Conservation (phyloP, 495 filamentous ascomycete species). For the Polyplosphaeria fusca region DNA sequence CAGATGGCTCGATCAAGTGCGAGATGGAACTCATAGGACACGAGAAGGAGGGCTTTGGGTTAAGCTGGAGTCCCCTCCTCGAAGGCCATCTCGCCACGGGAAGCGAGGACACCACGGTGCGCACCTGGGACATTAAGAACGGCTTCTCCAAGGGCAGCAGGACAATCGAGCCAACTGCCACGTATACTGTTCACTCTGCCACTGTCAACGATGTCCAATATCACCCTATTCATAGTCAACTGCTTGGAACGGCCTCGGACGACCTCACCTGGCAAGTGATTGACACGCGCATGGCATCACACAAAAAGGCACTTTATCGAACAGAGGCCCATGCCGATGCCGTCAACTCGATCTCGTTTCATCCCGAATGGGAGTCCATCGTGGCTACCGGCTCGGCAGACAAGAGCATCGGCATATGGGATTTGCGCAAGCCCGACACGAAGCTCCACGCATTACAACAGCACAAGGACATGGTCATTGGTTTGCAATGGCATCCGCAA, state of each 20-base stretch:
- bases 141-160: constrained; percentile 64
- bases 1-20: constrained; percentile 61
- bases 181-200: constrained; percentile 82
- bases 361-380: constrained; percentile 79
- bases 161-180: constrained; percentile 62
- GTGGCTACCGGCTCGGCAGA: constrained; percentile 92
- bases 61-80: constrained; percentile 85
- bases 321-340: constrained; percentile 72
- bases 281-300: constrained; percentile 69
- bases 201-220: constrained; percentile 97
- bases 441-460: constrained; percentile 83
- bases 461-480: constrained; percentile 84
- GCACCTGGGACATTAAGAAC: constrained; percentile 81
- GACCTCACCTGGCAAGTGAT: constrained; percentile 90
- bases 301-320: constrained; percentile 60
- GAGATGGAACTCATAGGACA: constrained; percentile 86
- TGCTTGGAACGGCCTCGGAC: constrained; percentile 92
- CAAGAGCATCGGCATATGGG: constrained; percentile 93
- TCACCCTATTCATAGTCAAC: constrained; percentile 73
- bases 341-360: constrained; percentile 92
- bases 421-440: constrained; percentile 80
- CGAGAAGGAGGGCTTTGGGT: constrained; percentile 85
- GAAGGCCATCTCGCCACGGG: constrained; percentile 83
- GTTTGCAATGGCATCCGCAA: constrained; percentile 87
- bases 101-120: constrained; percentile 84